Percentiles rank a stretch among this genome's conserved stretches.
phyloP scores from a whole-genome alignment of 306 rosid genomes.

The Dalbergia oliveri region DNA sequence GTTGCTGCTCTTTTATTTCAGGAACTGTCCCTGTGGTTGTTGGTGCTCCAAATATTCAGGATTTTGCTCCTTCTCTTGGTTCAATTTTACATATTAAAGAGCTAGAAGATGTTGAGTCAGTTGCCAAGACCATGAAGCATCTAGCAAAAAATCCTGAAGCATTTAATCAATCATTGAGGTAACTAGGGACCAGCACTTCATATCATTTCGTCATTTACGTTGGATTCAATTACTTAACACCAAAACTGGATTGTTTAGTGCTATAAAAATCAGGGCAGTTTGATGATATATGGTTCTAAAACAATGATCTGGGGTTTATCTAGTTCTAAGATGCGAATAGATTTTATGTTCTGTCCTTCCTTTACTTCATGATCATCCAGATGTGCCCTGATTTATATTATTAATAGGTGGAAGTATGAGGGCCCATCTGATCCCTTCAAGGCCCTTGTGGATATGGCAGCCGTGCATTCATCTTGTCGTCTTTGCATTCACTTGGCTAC shows the following conservation, averaged over 20 bases:
- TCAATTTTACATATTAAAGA: slow-evolving; percentile 82
- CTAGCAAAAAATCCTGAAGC: slow-evolving; percentile 86
- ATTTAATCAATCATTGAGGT: slow-evolving; percentile 83
- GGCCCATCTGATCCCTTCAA: slow-evolving; percentile 97
- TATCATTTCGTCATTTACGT: slow-evolving; percentile 16
- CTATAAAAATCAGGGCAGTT: not conserved
- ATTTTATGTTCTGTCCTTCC: slow-evolving; percentile 31
- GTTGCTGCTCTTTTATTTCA: slow-evolving; percentile 41
- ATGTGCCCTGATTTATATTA: slow-evolving; percentile 39
- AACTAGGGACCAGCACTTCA: slow-evolving; percentile 1
- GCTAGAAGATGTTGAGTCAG: slow-evolving; percentile 67
- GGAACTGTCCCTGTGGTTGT: slow-evolving; percentile 93
- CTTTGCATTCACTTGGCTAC: slow-evolving; percentile 98
- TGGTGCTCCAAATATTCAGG: slow-evolving; percentile 95
- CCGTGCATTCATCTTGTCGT: slow-evolving; percentile 98
- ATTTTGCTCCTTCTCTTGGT: slow-evolving; percentile 79
- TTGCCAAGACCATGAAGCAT: slow-evolving; percentile 77
- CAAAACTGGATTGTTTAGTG: not conserved
- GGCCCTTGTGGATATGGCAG: slow-evolving; percentile 99
- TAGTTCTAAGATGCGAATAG: slow-evolving; percentile 25
- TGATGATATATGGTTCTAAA: slow-evolving; percentile 25
- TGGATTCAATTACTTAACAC: slow-evolving; percentile 7
- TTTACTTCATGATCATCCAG: slow-evolving; percentile 14
- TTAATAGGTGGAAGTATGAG: slow-evolving; percentile 92
- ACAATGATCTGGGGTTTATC: slow-evolving; percentile 29